Evolutionary conservation across 805 yeast genomes (phyloP).

Genomic region (Limtongozyma cylindracea): DNA sequence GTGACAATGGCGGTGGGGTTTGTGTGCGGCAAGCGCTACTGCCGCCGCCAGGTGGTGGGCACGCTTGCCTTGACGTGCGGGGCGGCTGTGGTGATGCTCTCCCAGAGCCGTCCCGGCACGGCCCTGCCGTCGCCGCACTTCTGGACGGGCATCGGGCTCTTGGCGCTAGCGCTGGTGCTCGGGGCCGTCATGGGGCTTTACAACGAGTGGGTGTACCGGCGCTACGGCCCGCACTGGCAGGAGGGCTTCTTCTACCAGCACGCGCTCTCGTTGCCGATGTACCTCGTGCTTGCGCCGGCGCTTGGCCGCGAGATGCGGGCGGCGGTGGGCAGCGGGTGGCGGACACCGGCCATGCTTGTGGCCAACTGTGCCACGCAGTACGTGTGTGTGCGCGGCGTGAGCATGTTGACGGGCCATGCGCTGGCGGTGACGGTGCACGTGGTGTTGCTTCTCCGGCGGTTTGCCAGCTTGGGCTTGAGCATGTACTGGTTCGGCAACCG

Average conservation of each 20-base stretch:
- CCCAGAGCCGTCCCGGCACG: constrained; percentile 1
- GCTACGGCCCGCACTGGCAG: constrained; percentile 35
- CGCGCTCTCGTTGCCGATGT: constrained; percentile 25
- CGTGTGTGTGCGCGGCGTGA: constrained; percentile 45
- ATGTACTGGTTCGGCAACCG: constrained; percentile 22
- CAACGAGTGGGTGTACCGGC: constrained; percentile 20
- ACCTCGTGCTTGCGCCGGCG: constrained; percentile 10
- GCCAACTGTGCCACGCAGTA: constrained; percentile 5
- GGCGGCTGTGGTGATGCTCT: constrained; percentile 14
- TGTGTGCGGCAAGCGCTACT: constrained; percentile 17
- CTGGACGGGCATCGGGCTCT: constrained; percentile 11
- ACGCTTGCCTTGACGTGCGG: constrained; percentile 29
- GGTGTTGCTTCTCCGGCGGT: constrained; percentile 32
- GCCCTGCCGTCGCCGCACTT: constrained; percentile 1
- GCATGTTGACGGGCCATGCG: constrained; percentile 25
- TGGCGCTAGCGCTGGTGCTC: constrained; percentile 20
- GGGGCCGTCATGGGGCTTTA: constrained; percentile 32
- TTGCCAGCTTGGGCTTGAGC: constrained; percentile 31
- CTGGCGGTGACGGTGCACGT: constrained; percentile 41
- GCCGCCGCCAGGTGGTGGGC: constrained; percentile 17
- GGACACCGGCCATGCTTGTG: constrained; percentile 2
- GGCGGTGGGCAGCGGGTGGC: constrained; percentile 1
- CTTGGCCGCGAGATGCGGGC: constrained; percentile 2
- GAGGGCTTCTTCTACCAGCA: constrained; percentile 41
- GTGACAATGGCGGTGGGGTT: constrained; percentile 33